Base-by-base conservation (phyloP, 2,329 filamentous ascomycete species). In the Epichloe aotearoae region DNA sequence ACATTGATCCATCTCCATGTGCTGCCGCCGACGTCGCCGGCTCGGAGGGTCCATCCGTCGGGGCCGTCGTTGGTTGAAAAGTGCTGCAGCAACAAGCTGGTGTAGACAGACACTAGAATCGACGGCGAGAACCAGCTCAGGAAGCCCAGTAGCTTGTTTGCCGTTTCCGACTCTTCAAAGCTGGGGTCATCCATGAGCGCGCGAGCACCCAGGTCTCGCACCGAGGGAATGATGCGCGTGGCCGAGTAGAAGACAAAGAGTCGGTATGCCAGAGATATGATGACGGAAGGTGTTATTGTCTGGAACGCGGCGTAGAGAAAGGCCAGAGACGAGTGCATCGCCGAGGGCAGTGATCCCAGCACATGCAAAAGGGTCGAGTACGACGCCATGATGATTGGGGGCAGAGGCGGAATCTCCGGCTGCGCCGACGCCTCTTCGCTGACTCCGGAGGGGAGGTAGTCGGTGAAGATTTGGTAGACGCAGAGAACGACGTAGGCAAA, bases 401-500 rank as follows among this genome's bases (percentile, higher is more conserved):
- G 93, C 42, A 98, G 75, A n/a, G 93, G 93, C 39, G 93, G 93
- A 54, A 97, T 93, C 26, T 95, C 90, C n/a, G 86, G 82, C 53
- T 94, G 85, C 14, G 78, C 62, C 2, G 69, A 64, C 34, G 71
- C 68, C 47, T 73, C 69, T 45, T 75, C 75, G 4, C 74, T 68
- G 3, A 73, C 70, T n/a, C 77, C 81, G 4, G 86, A 90, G 3
- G 58, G 3, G 58, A 91, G 81, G 69, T 97, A 97, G 69, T 98
- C 93, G 61, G 93, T 98, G 68, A 97, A 97, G 66, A 97, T 97
- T 68, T 98, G 93, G 71, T 97, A 98, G 63, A 97, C 86, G 72
- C 91, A 97, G 55, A 98, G 83, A n/a, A 95, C 93, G 54, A 96
- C 82, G 68, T 98, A 98, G 61, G 93, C 91, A 56, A 98, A 97